Evolutionary conservation across 441 rosid species (phyloP).

Genomic region (Brassica balearica): DNA sequence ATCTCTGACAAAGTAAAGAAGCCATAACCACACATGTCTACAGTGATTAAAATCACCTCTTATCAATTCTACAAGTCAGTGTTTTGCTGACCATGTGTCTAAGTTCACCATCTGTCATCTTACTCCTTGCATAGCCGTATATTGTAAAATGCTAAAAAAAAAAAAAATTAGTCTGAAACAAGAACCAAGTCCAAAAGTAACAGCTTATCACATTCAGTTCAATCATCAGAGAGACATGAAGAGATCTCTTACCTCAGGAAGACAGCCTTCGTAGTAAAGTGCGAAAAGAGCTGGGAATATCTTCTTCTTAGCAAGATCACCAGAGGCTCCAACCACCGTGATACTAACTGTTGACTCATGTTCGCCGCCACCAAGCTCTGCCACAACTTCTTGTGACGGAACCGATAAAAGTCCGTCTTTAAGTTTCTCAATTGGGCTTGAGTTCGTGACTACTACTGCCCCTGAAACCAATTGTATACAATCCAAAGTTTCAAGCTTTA

Average conservation of each 20-base stretch:
- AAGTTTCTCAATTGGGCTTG: conserved; percentile 46
- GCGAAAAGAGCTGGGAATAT: conserved; percentile 98
- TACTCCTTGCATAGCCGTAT: conserved; percentile 76
- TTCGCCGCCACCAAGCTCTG: conserved; percentile 43
- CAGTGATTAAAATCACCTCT: conserved; percentile 59
- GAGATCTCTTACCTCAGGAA: conserved; percentile 68
- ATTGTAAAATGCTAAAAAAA: conserved; percentile 60
- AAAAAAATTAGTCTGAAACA: too few relatives aligned
- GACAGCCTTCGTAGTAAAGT: conserved; percentile 90
- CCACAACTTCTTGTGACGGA: conserved; percentile 41
- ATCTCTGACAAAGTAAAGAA: conserved; percentile 10
- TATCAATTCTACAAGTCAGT: conserved; percentile 87
- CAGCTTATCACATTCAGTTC: too few relatives aligned
- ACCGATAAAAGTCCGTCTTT: conserved; percentile 52
- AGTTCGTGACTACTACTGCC: conserved; percentile 51
- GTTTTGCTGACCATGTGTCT: conserved; percentile 90
- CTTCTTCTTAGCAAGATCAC: conserved; percentile 98
- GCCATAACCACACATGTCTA: background rate
- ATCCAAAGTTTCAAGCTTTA: background rate
- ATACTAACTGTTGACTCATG: conserved; percentile 75
- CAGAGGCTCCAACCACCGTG: conserved; percentile 95
- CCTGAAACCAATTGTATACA: conserved; percentile 46
- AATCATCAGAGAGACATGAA: conserved; percentile 54
- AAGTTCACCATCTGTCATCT: conserved; percentile 91
- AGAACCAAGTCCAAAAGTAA: too few relatives aligned